phyloP scores from a whole-genome alignment of 73 alveolate genomes.

The Uronychia binucleata region DNA sequence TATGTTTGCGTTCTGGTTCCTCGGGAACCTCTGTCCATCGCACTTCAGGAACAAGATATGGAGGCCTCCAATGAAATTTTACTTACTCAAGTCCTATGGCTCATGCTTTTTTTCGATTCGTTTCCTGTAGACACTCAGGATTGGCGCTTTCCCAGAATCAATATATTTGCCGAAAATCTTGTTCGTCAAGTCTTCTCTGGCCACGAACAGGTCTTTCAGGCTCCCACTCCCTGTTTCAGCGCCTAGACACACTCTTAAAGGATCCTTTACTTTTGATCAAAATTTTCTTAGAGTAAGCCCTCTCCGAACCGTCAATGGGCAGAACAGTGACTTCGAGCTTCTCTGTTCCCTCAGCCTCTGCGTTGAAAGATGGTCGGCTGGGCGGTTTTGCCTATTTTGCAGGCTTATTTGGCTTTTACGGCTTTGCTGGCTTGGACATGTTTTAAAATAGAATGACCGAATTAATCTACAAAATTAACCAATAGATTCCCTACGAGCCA shows the following conservation, averaged over 20 bases:
- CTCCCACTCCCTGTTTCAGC: background rate
- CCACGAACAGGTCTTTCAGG: background rate
- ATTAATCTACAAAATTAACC: no score
- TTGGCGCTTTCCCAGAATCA: background rate
- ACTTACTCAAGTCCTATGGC: background rate
- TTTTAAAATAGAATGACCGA: no score
- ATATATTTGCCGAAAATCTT: background rate
- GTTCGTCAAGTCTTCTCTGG: background rate
- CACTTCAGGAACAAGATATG: conserved; percentile 58
- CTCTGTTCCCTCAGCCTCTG: background rate
- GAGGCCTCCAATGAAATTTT: conserved; percentile 17
- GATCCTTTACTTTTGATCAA: background rate
- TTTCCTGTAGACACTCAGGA: conserved; percentile 5
- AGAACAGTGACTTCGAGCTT: conserved; percentile 10
- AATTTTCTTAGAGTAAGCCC: background rate
- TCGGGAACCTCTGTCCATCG: conserved; percentile 43
- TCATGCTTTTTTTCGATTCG: conserved; percentile 1
- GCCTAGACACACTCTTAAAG: background rate
- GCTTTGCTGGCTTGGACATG: background rate
- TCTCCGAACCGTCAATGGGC: background rate
- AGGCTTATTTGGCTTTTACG: background rate
- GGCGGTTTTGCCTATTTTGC: background rate
- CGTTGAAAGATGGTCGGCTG: no score
- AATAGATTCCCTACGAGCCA: no score
- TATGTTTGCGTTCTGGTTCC: conserved; percentile 48